Conservation (phyloP, 331 rosid genomes). For the Prunus yedoensis region DNA sequence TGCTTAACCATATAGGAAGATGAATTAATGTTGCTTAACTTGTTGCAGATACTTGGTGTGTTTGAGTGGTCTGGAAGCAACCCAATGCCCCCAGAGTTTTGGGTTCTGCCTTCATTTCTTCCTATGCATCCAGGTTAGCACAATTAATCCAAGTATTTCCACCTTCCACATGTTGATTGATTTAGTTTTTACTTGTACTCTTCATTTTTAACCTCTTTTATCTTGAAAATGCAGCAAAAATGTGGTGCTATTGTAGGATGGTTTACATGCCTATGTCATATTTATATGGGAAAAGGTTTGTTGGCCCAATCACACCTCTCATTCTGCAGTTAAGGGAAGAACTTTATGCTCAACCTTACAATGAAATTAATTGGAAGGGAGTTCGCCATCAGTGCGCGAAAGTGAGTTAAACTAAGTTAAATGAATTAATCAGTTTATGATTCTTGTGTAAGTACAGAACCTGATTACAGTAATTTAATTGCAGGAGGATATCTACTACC, state of each 20-base stretch:
- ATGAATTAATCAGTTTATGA: neutral
- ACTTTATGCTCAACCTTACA: neutral
- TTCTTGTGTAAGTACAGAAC: neutral
- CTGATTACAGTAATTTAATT: neutral
- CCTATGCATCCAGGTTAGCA: conserved; percentile 58
- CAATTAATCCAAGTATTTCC: neutral
- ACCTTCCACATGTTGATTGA: neutral
- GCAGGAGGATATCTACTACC: conserved; percentile 33
- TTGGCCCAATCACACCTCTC: no score
- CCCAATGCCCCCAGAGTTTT: conserved; percentile 35
- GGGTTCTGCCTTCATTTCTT: conserved; percentile 40
- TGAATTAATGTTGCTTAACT: neutral
- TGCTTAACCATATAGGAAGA: no score
- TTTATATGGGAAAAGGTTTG: no score
- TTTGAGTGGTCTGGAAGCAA: neutral
- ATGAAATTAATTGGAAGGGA: conserved; percentile 30
- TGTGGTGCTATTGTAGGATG: conserved; percentile 27
- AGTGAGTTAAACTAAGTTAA: neutral
- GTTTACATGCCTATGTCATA: neutral
- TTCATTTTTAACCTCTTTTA: neutral
- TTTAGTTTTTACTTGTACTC: neutral
- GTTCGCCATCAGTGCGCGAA: conserved; percentile 23
- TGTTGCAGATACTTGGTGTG: conserved; percentile 28
- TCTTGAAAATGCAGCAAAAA: conserved; percentile 20
- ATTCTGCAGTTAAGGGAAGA: no score